Percentiles rank a stretch among this genome's conserved stretches.
Evolutionary conservation across 768 basidiomycete species (phyloP).

Genomic region (Cyclocybe cylindracea): DNA sequence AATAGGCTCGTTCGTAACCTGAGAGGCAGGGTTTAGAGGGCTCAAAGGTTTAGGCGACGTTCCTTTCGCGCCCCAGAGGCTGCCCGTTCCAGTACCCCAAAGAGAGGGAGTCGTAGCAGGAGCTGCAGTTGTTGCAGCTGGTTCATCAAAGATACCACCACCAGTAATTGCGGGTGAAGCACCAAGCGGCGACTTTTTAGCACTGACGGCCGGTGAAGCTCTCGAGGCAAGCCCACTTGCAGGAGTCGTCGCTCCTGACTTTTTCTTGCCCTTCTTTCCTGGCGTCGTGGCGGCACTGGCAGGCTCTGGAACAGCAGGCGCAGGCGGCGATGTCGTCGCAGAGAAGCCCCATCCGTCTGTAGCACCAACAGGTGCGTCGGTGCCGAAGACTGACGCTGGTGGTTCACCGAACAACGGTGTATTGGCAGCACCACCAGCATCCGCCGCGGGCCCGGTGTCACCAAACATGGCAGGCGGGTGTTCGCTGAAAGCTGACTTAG

Average conservation of each 20-base stretch:
- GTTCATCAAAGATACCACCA: slow-evolving; percentile 7
- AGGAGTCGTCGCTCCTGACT: not conserved
- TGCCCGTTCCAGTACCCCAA: slow-evolving; percentile 9
- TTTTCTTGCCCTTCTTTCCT: too few relatives aligned
- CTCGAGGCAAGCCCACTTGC: slow-evolving; percentile 18
- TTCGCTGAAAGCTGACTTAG: slow-evolving; percentile 22
- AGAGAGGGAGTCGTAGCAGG: slow-evolving; percentile 5
- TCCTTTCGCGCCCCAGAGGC: slow-evolving; percentile 22
- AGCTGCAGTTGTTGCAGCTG: slow-evolving; percentile 3
- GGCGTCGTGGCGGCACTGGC: not conserved
- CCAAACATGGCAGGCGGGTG: slow-evolving; percentile 19
- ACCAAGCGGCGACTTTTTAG: slow-evolving; percentile 17
- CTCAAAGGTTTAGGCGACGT: slow-evolving; percentile 30
- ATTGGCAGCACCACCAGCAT: slow-evolving; percentile 10
- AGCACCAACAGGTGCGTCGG: slow-evolving; percentile 6
- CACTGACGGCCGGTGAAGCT: slow-evolving; percentile 19
- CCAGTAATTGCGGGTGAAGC: not conserved
- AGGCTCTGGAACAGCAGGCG: slow-evolving; percentile 8
- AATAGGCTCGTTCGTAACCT: slow-evolving; percentile 14
- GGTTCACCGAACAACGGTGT: slow-evolving; percentile 23
- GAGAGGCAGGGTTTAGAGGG: slow-evolving; percentile 35
- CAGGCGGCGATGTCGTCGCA: slow-evolving; percentile 10
- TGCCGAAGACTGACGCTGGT: slow-evolving; percentile 18
- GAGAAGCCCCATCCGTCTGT: slow-evolving; percentile 21
- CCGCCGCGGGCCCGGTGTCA: slow-evolving; percentile 22